phyloP scores from a whole-genome alignment of 306 rosid genomes.

The Canavalia ensiformis region DNA sequence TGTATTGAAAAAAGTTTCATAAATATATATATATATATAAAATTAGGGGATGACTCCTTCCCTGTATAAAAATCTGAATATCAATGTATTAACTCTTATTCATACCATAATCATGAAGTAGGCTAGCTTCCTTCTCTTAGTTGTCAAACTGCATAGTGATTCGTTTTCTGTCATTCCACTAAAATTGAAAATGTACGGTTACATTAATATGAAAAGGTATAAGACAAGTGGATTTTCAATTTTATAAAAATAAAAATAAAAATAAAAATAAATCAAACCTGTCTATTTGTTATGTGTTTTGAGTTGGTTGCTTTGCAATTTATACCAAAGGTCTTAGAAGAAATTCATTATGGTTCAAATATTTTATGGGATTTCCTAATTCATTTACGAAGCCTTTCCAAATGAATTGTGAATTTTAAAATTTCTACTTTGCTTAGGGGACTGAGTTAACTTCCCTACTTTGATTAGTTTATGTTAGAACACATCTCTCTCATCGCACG shows the following conservation, averaged over 20 bases:
- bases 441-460: too few relatives aligned
- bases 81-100: conserved; percentile 20
- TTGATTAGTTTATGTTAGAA: too few relatives aligned
- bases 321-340: conserved; percentile 91
- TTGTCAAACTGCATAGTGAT: conserved; percentile 97
- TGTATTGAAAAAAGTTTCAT: too few relatives aligned
- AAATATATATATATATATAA: too few relatives aligned
- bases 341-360: conserved; percentile 70
- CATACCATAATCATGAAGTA: conserved; percentile 90
- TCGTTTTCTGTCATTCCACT: conserved; percentile 96
- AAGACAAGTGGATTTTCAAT: not conserved
- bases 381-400: too few relatives aligned
- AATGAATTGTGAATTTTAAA: too few relatives aligned
- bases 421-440: too few relatives aligned
- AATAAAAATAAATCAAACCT: conserved; percentile 58
- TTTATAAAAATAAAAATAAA: not conserved
- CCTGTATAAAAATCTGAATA: too few relatives aligned
- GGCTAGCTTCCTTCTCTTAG: conserved; percentile 77
- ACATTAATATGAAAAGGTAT: conserved; percentile 33
- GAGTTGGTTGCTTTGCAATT: conserved; percentile 83
- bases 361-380: too few relatives aligned
- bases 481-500: too few relatives aligned
- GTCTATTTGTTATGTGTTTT: conserved; percentile 74
- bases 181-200: conserved; percentile 64
- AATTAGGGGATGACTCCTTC: too few relatives aligned